Evolutionary conservation across 371 early-diverging fungal genomes (phyloP).

Genomic region (Syncephalastrum monosporum): DNA sequence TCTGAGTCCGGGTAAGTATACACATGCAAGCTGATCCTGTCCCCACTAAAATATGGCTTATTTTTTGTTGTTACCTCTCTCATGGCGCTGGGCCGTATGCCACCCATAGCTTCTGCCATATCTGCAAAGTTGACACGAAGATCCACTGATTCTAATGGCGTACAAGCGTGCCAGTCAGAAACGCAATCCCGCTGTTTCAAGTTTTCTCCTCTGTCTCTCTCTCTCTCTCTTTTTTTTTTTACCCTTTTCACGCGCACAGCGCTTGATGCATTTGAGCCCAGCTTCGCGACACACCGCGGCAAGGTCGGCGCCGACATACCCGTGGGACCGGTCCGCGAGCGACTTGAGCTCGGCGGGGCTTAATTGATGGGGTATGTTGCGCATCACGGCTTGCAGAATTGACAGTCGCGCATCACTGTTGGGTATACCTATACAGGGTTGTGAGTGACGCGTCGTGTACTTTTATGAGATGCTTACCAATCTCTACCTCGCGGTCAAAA

Average conservation of each 20-base stretch:
- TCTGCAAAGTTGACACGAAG: slow-evolving; percentile 38
- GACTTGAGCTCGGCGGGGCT: slow-evolving; percentile 50
- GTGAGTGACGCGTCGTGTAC: too few relatives aligned
- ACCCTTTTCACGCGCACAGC: slow-evolving; percentile 30
- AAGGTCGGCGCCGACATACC: slow-evolving; percentile 98
- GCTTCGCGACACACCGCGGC: slow-evolving; percentile 88
- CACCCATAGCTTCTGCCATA: slow-evolving; percentile 58
- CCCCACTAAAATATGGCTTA: neutral
- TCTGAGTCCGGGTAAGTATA: slow-evolving; percentile 26
- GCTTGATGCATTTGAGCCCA: slow-evolving; percentile 78
- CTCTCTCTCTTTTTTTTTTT: neutral
- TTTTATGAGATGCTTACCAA: slow-evolving; percentile 49
- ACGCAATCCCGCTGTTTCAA: neutral
- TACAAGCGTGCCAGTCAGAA: slow-evolving; percentile 1
- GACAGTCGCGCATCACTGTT: slow-evolving; percentile 65
- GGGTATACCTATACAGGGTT: slow-evolving; percentile 67
- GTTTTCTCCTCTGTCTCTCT: too few relatives aligned
- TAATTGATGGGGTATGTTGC: slow-evolving; percentile 69
- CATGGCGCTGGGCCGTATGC: slow-evolving; percentile 93
- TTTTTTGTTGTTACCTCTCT: slow-evolving; percentile 69
- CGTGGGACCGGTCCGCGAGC: slow-evolving; percentile 79
- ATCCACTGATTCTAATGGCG: slow-evolving; percentile 6
- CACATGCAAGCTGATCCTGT: neutral
- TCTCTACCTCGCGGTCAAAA: slow-evolving; percentile 95
- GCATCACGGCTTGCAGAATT: slow-evolving; percentile 76